Conservation (phyloP, 2,329 filamentous ascomycete genomes). For the Metarhizium sp. region DNA sequence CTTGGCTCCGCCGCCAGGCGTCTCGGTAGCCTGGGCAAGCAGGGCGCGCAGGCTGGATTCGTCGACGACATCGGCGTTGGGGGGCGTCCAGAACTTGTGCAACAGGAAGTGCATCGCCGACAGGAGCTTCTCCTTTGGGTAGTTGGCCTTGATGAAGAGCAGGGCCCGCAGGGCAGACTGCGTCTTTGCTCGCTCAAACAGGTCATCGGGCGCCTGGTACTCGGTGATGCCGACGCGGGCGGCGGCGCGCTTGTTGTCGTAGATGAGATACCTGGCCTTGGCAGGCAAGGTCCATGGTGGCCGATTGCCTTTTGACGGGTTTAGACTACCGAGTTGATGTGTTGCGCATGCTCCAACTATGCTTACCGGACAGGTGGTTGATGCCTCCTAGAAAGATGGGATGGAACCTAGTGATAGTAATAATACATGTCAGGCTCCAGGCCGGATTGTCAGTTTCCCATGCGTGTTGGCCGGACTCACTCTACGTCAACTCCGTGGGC, state of each 20-base stretch:
- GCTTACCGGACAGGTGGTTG: conserved; percentile 46
- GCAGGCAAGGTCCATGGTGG: conserved; percentile 64
- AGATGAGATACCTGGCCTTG: conserved; percentile 49
- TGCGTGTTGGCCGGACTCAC: conserved; percentile 31
- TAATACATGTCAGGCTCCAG: background rate
- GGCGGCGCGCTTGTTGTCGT: conserved; percentile 31
- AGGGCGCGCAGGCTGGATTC: conserved; percentile 38
- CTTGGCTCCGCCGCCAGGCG: conserved; percentile 12
- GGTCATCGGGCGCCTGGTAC: conserved; percentile 29
- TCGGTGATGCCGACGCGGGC: conserved; percentile 26
- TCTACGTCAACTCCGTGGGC: conserved; percentile 55
- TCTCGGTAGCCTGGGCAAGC: conserved; percentile 22
- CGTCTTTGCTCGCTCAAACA: conserved; percentile 34
- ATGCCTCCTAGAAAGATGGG: conserved; percentile 65
- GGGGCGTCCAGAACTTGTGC: conserved; percentile 51
- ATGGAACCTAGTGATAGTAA: conserved; percentile 42
- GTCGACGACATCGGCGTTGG: conserved; percentile 49
- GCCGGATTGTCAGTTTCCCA: background rate
- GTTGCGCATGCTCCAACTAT: background rate
- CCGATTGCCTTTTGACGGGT: conserved; percentile 49
- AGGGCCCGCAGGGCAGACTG: conserved; percentile 55
- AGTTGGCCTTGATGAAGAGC: conserved; percentile 53
- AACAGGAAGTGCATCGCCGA: conserved; percentile 46
- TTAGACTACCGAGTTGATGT: background rate
- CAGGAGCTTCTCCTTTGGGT: conserved; percentile 39